These are phyloP conservation scores for Testicularia cyperi DNA, from an alignment of 1,284 basidiomycete species.

Conservation along the genomic window DNA sequence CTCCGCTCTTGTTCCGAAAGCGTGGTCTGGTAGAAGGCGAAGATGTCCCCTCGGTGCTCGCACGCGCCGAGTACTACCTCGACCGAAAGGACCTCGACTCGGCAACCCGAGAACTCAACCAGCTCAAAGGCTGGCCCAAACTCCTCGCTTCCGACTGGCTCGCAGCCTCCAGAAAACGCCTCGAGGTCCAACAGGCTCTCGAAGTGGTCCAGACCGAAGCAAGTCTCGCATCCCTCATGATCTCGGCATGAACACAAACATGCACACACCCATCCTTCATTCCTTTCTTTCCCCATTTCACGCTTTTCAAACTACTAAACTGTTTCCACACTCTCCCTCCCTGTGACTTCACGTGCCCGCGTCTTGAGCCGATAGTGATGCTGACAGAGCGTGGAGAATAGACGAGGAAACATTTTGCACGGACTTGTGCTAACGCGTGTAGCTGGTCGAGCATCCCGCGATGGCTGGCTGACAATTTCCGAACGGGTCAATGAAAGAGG, in stretches of 20 bases:
- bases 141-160: slow-evolving; percentile 86
- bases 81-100: slow-evolving; percentile 89
- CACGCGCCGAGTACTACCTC: slow-evolving; percentile 85
- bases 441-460: no score
- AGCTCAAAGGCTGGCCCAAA: slow-evolving; percentile 77
- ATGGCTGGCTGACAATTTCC: no score
- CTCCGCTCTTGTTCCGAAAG: slow-evolving; percentile 76
- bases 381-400: no score
- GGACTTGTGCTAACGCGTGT: no score
- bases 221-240: slow-evolving; percentile 66
- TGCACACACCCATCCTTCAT: neutral
- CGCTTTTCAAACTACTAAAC: no score
- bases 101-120: slow-evolving; percentile 88
- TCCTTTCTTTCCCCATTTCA: no score
- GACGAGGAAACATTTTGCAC: no score
- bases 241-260: slow-evolving; percentile 40
- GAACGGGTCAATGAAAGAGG: no score
- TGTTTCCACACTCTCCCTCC: no score
- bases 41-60: slow-evolving; percentile 82
- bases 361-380: no score
- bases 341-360: no score
- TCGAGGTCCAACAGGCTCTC: slow-evolving; percentile 91
- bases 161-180: slow-evolving; percentile 78
- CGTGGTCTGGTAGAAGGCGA: slow-evolving; percentile 71
- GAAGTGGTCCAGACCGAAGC: slow-evolving; percentile 84